These are phyloP conservation scores for Isabelozyma heimii DNA, from an alignment of 805 yeast species.

Conservation along the genomic window DNA sequence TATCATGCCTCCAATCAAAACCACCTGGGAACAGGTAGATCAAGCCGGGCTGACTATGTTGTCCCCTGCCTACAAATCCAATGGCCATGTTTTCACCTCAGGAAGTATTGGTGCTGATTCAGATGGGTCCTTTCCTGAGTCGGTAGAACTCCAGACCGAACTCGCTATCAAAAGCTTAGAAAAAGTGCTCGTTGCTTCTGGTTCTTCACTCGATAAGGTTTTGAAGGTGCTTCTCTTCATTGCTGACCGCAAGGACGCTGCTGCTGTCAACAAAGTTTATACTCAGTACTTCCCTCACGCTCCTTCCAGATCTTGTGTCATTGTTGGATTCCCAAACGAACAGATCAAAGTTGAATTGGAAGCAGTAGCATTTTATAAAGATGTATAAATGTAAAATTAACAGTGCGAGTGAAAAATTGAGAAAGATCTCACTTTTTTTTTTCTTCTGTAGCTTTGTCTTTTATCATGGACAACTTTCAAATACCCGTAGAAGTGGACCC, in stretches of 20 bases:
- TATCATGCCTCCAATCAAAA: conserved; percentile 1
- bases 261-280: conserved; percentile 43
- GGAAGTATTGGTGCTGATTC: conserved; percentile 21
- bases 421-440: too few species aligned
- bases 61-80: conserved; percentile 10
- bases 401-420: not conserved
- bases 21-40: conserved; percentile 8
- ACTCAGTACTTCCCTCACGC: conserved; percentile 37
- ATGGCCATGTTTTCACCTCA: conserved; percentile 15
- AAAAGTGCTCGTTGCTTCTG: conserved; percentile 36
- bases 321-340: conserved; percentile 47
- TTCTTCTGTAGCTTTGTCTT: not conserved
- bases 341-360: conserved; percentile 47
- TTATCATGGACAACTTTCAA: conserved; percentile 42
- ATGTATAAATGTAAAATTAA: not conserved
- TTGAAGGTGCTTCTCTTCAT: conserved; percentile 49
- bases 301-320: conserved; percentile 51
- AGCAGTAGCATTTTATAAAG: conserved; percentile 30
- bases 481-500: conserved; percentile 89
- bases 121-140: conserved; percentile 34
- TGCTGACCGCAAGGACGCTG: conserved; percentile 34
- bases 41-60: conserved; percentile 1
- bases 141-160: conserved; percentile 42
- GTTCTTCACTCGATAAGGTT: conserved; percentile 41
- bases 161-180: conserved; percentile 39